Conservation (phyloP, 2,329 filamentous ascomycete genomes). For the Fusarium palustre region DNA sequence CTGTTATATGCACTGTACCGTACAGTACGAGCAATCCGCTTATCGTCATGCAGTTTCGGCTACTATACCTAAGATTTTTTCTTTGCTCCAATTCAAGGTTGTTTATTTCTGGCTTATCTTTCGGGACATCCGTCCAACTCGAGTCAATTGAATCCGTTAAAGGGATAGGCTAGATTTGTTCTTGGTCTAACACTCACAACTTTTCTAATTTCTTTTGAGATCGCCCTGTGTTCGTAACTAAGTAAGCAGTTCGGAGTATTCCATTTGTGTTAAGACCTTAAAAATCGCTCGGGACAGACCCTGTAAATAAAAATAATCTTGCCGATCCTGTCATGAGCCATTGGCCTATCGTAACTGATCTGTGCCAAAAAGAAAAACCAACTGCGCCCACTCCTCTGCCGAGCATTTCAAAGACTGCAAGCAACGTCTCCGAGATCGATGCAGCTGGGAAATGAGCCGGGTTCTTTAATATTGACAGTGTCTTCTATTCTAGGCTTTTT, state of each 20-base stretch:
- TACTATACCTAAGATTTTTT: slow-evolving; percentile 25
- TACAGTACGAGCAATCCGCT: slow-evolving; percentile 37
- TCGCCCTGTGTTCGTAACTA: not conserved
- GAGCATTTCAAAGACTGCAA: slow-evolving; percentile 34
- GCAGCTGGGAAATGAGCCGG: slow-evolving; percentile 22
- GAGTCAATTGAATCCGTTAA: slow-evolving; percentile 25
- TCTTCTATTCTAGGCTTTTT: not conserved
- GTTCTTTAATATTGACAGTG: slow-evolving; percentile 24
- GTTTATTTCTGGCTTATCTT: slow-evolving; percentile 38
- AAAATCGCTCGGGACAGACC: slow-evolving; percentile 36
- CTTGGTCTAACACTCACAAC: not conserved
- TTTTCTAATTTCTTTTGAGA: slow-evolving; percentile 6
- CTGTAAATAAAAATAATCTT: slow-evolving; percentile 32
- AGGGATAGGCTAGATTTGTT: not conserved
- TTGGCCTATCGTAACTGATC: slow-evolving; percentile 42
- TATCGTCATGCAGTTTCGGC: slow-evolving; percentile 35
- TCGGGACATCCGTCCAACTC: slow-evolving; percentile 37
- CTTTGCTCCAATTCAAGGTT: slow-evolving; percentile 12
- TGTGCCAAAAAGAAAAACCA: slow-evolving; percentile 15
- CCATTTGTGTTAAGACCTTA: slow-evolving; percentile 18
- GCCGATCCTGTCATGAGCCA: slow-evolving; percentile 38
- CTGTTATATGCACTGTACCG: slow-evolving; percentile 16
- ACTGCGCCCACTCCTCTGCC: slow-evolving; percentile 32
- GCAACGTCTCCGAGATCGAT: slow-evolving; percentile 20
- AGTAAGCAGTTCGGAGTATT: not conserved